phyloP scores from a whole-genome alignment of 805 yeast species.

The Maudiozyma barnettii region DNA sequence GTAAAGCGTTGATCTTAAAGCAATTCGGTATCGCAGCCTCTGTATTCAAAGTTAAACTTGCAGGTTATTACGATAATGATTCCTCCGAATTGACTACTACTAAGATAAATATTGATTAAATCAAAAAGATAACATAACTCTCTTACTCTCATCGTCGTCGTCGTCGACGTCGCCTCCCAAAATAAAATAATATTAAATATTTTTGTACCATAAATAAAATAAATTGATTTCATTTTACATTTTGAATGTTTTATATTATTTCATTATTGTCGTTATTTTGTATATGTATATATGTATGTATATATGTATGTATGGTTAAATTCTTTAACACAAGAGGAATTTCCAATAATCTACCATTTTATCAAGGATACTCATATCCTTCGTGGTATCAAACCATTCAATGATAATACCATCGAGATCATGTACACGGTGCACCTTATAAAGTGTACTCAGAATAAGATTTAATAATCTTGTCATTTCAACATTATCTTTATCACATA shows the following conservation, averaged over 20 bases:
- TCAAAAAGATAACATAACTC: no score
- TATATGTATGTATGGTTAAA: background rate
- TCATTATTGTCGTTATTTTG: no score
- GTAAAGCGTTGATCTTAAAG: slow-evolving; percentile 84
- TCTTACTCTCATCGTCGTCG: no score
- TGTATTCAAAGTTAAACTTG: slow-evolving; percentile 71
- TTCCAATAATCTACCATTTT: slow-evolving; percentile 22
- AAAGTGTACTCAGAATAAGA: slow-evolving; percentile 18
- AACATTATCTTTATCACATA: background rate
- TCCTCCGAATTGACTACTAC: slow-evolving; percentile 26
- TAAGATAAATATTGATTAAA: slow-evolving; percentile 27
- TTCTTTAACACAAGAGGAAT: slow-evolving; percentile 10
- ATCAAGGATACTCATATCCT: slow-evolving; percentile 4
- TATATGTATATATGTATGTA: slow-evolving; percentile 1
- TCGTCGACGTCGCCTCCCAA: no score
- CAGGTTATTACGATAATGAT: slow-evolving; percentile 73
- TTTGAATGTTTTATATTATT: background rate
- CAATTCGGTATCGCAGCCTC: slow-evolving; percentile 94
- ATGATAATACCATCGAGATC: slow-evolving; percentile 9
- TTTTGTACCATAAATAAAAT: slow-evolving; percentile 3
- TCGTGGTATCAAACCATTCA: slow-evolving; percentile 6
- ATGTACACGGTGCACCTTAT: slow-evolving; percentile 15
- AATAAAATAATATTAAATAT: background rate
- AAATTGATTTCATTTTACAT: background rate
- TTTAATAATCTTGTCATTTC: slow-evolving; percentile 14